A percentile compares a stretch with the other conserved stretches of the same genome.
phyloP scores from a whole-genome alignment of 495 filamentous ascomycete genomes.

The Podospora australis region DNA sequence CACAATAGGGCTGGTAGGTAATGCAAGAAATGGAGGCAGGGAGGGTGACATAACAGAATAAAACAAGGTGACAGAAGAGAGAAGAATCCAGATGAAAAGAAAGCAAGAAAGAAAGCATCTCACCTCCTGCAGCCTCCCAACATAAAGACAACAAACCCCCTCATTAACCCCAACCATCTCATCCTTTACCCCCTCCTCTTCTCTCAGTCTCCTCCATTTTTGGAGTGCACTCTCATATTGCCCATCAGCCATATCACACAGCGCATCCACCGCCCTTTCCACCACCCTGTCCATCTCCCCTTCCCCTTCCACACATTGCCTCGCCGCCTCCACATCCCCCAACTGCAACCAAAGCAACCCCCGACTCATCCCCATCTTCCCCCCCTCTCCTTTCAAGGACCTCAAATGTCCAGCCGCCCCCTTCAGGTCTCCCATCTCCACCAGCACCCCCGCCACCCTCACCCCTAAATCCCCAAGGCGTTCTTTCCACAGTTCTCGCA shows the following conservation, averaged over 20 bases:
- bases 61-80: neutral
- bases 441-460: constrained; percentile 67
- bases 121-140: constrained; percentile 68
- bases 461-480: constrained; percentile 70
- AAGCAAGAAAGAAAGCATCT: constrained; percentile 9
- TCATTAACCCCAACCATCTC: constrained; percentile 70
- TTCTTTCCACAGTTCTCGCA: constrained; percentile 56
- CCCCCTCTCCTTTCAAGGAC: constrained; percentile 27
- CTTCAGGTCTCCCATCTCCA: constrained; percentile 86
- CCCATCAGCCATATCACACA: constrained; percentile 74
- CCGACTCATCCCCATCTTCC: constrained; percentile 36
- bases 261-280: constrained; percentile 47
- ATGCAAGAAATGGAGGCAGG: too few species aligned
- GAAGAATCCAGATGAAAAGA: neutral
- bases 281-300: constrained; percentile 16
- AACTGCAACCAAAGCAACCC: constrained; percentile 67
- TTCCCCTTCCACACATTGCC: constrained; percentile 34
- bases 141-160: constrained; percentile 77
- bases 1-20: too few species aligned
- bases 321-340: constrained; percentile 68
- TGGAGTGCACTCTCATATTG: constrained; percentile 56
- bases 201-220: constrained; percentile 55
- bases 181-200: constrained; percentile 30
- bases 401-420: constrained; percentile 65
- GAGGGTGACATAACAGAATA: neutral